These are phyloP conservation scores for Lecanoromycetidae sp. DNA, from an alignment of 2,329 filamentous ascomycete genomes.

Conservation along the genomic window DNA sequence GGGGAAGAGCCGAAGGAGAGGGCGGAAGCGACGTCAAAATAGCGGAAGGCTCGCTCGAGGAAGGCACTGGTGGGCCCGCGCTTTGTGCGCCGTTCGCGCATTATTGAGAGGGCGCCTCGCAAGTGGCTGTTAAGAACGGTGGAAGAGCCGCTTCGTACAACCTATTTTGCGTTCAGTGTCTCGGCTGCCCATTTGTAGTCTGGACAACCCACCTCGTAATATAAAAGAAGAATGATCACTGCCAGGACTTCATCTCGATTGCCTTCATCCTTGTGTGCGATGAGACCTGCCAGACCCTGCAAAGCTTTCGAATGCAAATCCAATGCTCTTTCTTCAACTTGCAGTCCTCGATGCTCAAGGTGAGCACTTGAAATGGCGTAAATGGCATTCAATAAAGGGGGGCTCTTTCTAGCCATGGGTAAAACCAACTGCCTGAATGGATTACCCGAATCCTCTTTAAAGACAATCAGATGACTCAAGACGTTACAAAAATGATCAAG, in stretches of 20 bases:
- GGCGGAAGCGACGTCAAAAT: conserved; percentile 54
- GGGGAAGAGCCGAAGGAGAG: conserved; percentile 49
- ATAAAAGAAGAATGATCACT: conserved; percentile 17
- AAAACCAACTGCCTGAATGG: conserved; percentile 52
- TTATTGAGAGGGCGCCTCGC: conserved; percentile 50
- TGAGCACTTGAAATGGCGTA: conserved; percentile 20
- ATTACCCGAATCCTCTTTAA: conserved; percentile 50
- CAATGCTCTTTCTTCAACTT: conserved; percentile 41
- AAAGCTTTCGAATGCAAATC: conserved; percentile 50
- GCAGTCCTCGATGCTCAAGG: conserved; percentile 35
- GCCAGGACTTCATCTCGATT: conserved; percentile 45
- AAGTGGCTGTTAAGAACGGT: conserved; percentile 51
- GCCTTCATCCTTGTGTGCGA: conserved; percentile 39
- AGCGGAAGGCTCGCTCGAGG: conserved; percentile 50
- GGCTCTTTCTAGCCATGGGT: conserved; percentile 45
- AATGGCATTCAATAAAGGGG: conserved; percentile 29
- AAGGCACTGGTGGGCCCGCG: conserved; percentile 44
- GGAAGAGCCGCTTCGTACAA: conserved; percentile 48
- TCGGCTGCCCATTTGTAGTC: no score
- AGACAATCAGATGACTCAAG: conserved; percentile 52
- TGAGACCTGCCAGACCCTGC: conserved; percentile 44
- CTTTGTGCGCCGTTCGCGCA: conserved; percentile 37
- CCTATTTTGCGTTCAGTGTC: conserved; percentile 29
- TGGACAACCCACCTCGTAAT: conserved; percentile 16
- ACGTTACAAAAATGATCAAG: conserved; percentile 54